Evolutionary conservation across 495 filamentous ascomycete genomes (phyloP), one percentile per base, ranked within the genome.

Genomic region (Friedmanniomyces simplex): DNA sequence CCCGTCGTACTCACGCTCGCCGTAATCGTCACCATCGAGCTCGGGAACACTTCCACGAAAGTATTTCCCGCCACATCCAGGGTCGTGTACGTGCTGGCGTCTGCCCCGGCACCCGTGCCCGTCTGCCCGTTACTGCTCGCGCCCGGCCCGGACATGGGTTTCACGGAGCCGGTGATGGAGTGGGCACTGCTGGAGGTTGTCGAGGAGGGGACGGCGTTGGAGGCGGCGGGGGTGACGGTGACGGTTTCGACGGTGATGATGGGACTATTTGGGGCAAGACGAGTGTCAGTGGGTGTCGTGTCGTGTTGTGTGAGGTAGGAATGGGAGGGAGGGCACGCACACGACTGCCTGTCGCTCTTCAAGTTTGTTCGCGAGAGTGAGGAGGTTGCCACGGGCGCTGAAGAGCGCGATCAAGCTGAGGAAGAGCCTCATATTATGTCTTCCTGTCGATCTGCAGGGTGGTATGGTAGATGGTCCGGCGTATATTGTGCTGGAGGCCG

Each of bases 91-190:
- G 51, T 54, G 20, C 37, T 54, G 8, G 51, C 51, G 16, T 32
- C 36, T 11, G 51, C 51, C 13, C 51, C 51, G 8, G n/a, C 20
- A 2, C 51, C 51, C 2, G 51, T 43, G 16, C 37, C 37, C 24
- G 51, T 54, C 18, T 54, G n/a, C 12, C 51, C 51, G 28, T 54
- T 54, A 20, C 51, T 54, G 51, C 51, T 54, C 21, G 51, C 51
- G 3, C 51, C 51, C 18, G 51, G 51, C 2, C 51, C 51, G 24
- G 34, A 10, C 51, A 54, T 54, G 13, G 51, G 51, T 13, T 36
- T 20, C 34, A 54, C 24, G 21, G 16, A 11, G 14, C 32, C 51
- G 20, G 21, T 41, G 32, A 32, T 43, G 21, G 51, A 41, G n/a
- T n/a, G n/a, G n/a, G n/a, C n/a, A n/a, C n/a, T n/a, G n/a, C 11